A percentile compares a stretch with the other conserved stretches of the same genome.
phyloP scores from a whole-genome alignment of 2,329 filamentous ascomycete species.

The Paecilomyces sp. region DNA sequence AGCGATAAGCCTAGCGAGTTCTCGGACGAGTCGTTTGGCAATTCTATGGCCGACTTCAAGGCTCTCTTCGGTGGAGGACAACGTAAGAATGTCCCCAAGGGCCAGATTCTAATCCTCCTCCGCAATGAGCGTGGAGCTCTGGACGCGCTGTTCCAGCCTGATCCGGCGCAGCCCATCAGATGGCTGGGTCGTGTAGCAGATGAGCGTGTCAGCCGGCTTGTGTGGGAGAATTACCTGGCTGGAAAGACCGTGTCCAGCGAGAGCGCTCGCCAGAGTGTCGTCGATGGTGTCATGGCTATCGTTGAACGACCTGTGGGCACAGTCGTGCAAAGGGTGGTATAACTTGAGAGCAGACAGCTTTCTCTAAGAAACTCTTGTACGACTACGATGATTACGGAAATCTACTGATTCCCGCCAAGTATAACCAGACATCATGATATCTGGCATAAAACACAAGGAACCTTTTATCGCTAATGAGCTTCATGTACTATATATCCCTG shows the following conservation, averaged over 20 bases:
- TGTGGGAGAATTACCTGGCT: constrained; percentile 87
- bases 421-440: background rate
- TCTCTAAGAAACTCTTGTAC: too few relatives aligned
- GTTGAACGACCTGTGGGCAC: constrained; percentile 83
- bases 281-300: constrained; percentile 81
- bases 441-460: background rate
- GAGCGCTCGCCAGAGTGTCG: constrained; percentile 68
- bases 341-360: background rate
- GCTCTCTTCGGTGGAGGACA: constrained; percentile 68
- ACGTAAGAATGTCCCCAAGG: constrained; percentile 64
- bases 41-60: constrained; percentile 71
- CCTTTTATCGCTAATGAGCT: background rate
- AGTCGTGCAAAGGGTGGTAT: constrained; percentile 66
- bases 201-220: constrained; percentile 68
- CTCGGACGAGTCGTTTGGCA: constrained; percentile 69
- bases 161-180: constrained; percentile 40
- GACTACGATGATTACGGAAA: background rate
- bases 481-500: background rate
- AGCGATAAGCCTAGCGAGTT: constrained; percentile 35
- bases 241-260: constrained; percentile 85
- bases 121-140: constrained; percentile 61
- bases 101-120: constrained; percentile 66
- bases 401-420: background rate
- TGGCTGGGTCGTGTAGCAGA: constrained; percentile 67
- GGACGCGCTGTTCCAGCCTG: constrained; percentile 57